phyloP scores from a whole-genome alignment of 2,329 filamentous ascomycete genomes.

The Bipolaris oryzae region DNA sequence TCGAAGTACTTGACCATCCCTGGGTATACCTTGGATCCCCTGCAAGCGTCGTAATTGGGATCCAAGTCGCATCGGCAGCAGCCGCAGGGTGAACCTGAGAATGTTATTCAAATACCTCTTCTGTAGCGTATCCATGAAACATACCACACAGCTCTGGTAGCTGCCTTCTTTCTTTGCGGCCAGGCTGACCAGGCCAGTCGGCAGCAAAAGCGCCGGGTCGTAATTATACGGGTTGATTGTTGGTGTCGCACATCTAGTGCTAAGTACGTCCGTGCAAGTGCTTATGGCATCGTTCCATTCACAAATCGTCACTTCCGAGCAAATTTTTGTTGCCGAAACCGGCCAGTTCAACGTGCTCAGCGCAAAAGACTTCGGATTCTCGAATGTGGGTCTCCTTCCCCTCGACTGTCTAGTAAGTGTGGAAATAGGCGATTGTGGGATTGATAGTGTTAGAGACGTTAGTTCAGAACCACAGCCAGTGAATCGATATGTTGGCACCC shows the following conservation, averaged over 20 bases:
- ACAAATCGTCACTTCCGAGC: background rate
- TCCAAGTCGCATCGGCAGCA: background rate
- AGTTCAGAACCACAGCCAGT: too few species aligned
- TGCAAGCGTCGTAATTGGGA: background rate
- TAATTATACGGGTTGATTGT: background rate
- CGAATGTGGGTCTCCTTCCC: too few species aligned
- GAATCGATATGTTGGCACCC: too few species aligned
- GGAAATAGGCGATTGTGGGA: too few species aligned
- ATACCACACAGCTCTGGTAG: background rate
- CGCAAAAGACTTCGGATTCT: too few species aligned
- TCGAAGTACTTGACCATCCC: background rate
- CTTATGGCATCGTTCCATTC: background rate
- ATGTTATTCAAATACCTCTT: background rate
- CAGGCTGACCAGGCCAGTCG: background rate
- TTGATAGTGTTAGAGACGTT: too few species aligned
- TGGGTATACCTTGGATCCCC: constrained; percentile 1
- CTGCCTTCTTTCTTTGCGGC: background rate
- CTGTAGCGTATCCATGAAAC: background rate
- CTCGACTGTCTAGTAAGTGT: too few species aligned
- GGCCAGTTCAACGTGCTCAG: background rate
- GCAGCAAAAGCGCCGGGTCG: background rate
- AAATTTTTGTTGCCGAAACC: background rate
- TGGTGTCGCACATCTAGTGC: background rate
- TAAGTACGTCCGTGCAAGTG: background rate
- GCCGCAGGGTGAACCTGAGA: background rate